A percentile compares a stretch with the other conserved stretches of the same genome.
These are phyloP conservation scores for Rhexocercosporidium sp. DNA, from an alignment of 2,329 filamentous ascomycete species.

Conservation along the genomic window DNA sequence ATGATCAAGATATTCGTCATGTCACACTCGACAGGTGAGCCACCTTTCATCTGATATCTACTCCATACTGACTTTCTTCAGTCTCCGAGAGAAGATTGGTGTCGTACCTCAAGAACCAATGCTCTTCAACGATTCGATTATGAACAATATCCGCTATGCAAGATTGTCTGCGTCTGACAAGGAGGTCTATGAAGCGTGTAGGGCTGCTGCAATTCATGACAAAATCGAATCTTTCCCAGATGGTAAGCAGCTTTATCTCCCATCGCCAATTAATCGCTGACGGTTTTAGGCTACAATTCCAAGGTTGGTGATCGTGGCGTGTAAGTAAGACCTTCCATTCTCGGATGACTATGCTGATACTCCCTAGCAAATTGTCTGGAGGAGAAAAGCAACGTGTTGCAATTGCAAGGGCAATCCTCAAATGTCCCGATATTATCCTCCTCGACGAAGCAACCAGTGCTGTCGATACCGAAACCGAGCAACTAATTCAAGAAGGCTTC, in stretches of 20 bases:
- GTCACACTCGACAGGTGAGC: conserved; percentile 54
- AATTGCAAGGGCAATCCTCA: conserved; percentile 88
- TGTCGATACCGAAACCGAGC: conserved; percentile 92
- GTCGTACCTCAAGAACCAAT: conserved; percentile 64
- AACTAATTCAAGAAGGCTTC: conserved; percentile 75
- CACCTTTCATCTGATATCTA: conserved; percentile 50
- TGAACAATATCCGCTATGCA: conserved; percentile 42
- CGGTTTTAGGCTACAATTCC: conserved; percentile 47
- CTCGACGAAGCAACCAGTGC: conserved; percentile 95
- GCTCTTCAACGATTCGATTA: conserved; percentile 58
- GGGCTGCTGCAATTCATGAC: conserved; percentile 61
- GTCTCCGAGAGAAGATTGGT: conserved; percentile 51
- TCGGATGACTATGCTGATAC: conserved; percentile 49
- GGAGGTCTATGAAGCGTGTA: conserved; percentile 54
- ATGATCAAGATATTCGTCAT: conserved; percentile 44
- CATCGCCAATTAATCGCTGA: not conserved
- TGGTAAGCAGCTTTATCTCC: conserved; percentile 51
- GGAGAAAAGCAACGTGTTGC: conserved; percentile 86
- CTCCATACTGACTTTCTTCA: conserved; percentile 22
- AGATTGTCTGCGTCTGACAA: conserved; percentile 36
- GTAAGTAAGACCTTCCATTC: conserved; percentile 61
- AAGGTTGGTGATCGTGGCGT: conserved; percentile 48
- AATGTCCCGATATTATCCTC: conserved; percentile 89
- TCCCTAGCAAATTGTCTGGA: conserved; percentile 83
- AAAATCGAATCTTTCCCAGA: conserved; percentile 60